These are phyloP conservation scores for Trypanosoma rangeli DNA, from an alignment of 208 protist genomes.

Conservation along the genomic window DNA sequence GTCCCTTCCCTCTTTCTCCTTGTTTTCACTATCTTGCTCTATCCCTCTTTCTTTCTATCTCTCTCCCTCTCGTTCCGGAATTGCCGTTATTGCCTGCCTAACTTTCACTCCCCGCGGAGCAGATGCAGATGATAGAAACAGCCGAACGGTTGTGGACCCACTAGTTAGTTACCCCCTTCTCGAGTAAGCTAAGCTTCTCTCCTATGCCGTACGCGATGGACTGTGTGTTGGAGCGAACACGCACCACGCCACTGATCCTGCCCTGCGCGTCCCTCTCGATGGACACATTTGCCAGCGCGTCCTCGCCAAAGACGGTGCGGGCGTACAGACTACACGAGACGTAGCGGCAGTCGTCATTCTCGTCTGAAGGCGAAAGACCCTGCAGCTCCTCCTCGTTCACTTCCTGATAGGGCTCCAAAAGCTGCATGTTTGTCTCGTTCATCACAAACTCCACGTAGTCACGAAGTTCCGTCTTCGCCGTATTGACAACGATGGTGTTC, in stretches of 20 bases:
- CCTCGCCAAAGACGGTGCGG: constrained; percentile 96
- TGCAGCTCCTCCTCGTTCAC: constrained; percentile 39
- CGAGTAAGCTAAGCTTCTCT: constrained; percentile 92
- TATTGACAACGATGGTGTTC: constrained; percentile 96
- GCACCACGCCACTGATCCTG: constrained; percentile 94
- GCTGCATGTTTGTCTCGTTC: constrained; percentile 94
- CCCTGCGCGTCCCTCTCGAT: constrained; percentile 67
- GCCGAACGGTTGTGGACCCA: background rate
- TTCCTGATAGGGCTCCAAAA: constrained; percentile 25
- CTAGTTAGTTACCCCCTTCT: constrained; percentile 28
- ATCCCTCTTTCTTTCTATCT: background rate
- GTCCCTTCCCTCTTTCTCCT: too few species aligned
- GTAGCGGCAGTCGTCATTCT: constrained; percentile 87
- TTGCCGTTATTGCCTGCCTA: background rate
- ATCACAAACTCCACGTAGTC: constrained; percentile 93
- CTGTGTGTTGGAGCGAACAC: constrained; percentile 97
- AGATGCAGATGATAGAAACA: background rate
- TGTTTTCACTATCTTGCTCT: too few species aligned
- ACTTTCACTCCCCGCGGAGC: background rate
- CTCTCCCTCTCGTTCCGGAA: background rate
- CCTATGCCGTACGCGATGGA: constrained; percentile 98
- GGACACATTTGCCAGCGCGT: constrained; percentile 97
- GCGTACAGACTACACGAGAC: constrained; percentile 98
- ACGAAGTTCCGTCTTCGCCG: constrained; percentile 70
- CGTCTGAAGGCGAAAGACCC: constrained; percentile 33